phyloP scores from a whole-genome alignment of 169 alveolate species.

The Cryptosporidium canis region DNA sequence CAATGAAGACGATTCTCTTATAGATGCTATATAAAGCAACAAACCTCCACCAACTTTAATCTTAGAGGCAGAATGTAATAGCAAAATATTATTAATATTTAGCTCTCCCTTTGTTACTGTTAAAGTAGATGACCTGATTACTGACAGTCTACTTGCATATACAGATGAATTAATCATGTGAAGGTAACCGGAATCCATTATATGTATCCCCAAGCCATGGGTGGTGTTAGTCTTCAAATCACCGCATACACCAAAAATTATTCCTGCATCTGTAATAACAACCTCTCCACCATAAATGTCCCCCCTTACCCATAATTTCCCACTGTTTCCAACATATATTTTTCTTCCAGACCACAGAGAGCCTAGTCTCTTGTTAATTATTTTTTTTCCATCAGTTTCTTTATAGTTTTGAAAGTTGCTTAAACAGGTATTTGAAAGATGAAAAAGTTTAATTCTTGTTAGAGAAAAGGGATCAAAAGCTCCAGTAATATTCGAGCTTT shows the following conservation, averaged over 20 bases:
- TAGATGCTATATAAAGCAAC: background rate
- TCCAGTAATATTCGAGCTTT: background rate
- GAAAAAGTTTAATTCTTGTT: conserved; percentile 25
- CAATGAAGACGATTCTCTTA: conserved; percentile 47
- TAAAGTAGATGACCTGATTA: conserved; percentile 36
- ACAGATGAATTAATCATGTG: conserved; percentile 39
- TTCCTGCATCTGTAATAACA: conserved; percentile 41
- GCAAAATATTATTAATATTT: background rate
- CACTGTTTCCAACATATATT: conserved; percentile 56
- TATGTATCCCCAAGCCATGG: conserved; percentile 56
- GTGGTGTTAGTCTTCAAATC: conserved; percentile 53
- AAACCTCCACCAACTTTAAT: conserved; percentile 2
- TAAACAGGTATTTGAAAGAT: conserved; percentile 3
- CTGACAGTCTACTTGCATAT: conserved; percentile 17
- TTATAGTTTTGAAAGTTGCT: background rate
- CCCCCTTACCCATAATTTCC: conserved; percentile 62
- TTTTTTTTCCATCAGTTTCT: background rate
- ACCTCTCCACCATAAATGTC: conserved; percentile 48
- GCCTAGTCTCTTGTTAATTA: background rate
- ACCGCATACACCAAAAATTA: conserved; percentile 42
- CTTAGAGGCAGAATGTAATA: conserved; percentile 36
- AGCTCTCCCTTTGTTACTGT: conserved; percentile 12
- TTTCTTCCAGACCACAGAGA: conserved; percentile 53
- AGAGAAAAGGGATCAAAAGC: conserved; percentile 28
- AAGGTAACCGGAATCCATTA: conserved; percentile 46